Evolutionary conservation across 2,329 filamentous ascomycete species (phyloP).

Genomic region (Penicillium sp.): DNA sequence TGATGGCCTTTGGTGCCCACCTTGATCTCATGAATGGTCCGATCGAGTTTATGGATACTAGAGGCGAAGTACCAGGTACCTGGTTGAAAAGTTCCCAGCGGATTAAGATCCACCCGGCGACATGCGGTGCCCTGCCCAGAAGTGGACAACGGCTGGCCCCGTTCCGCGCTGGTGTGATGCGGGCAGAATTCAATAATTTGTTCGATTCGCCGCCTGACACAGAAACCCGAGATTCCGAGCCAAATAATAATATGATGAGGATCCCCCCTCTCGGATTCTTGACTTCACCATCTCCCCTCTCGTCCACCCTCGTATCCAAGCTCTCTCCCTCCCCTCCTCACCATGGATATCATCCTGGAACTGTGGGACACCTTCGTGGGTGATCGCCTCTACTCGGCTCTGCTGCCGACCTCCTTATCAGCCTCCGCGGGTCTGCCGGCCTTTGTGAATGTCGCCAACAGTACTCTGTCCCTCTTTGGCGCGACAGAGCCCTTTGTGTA

Average conservation of each 20-base stretch:
- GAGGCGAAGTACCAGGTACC: too few species aligned
- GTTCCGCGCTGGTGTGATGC: conserved; percentile 34
- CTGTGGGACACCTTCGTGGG: conserved; percentile 72
- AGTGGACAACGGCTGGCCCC: conserved; percentile 17
- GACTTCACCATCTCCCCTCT: not conserved
- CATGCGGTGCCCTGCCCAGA: not conserved
- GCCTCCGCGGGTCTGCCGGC: conserved; percentile 50
- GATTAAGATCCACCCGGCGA: not conserved
- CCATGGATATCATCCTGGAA: conserved; percentile 90
- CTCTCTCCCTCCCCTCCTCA: conserved; percentile 1
- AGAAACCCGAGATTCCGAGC: not conserved
- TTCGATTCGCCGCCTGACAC: conserved; percentile 8
- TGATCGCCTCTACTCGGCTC: conserved; percentile 69
- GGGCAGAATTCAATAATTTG: conserved; percentile 13
- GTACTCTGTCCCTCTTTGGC: conserved; percentile 50
- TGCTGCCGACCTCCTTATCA: conserved; percentile 57
- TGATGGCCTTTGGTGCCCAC: too few species aligned
- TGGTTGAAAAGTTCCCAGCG: not conserved
- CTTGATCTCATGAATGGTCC: too few species aligned
- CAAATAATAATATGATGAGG: too few species aligned
- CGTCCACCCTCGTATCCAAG: not conserved
- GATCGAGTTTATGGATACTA: too few species aligned
- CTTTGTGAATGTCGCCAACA: conserved; percentile 51
- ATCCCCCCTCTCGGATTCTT: not conserved
- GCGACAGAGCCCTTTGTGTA: conserved; percentile 48